Conservation (phyloP, 352 stramenopile genomes). For the Phytophthora ohioensis region DNA sequence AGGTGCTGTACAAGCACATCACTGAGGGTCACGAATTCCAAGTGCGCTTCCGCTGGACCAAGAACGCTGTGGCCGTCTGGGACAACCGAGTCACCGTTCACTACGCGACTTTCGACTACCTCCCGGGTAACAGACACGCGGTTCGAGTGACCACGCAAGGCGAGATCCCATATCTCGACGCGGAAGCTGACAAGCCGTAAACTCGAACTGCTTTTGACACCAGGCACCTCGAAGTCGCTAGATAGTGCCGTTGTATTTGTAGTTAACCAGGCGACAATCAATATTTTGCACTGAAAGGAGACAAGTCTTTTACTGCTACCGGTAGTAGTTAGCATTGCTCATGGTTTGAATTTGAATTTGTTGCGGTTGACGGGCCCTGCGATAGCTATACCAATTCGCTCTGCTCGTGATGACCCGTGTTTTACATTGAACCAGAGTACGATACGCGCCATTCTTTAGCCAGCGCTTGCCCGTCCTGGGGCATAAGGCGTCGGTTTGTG, state of each 20-base stretch:
- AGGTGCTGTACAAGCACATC: constrained; percentile 32
- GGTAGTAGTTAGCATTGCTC: too few relatives aligned
- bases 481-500: too few relatives aligned
- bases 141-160: constrained; percentile 30
- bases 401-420: too few relatives aligned
- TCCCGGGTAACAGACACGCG: constrained; percentile 25
- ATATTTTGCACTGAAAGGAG: neutral
- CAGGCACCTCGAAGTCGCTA: neutral
- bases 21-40: constrained; percentile 27
- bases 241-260: constrained; percentile 15
- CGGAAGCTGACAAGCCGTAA: constrained; percentile 6
- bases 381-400: too few relatives aligned
- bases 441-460: too few relatives aligned
- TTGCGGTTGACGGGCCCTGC: too few relatives aligned
- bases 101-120: constrained; percentile 31
- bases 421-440: too few relatives aligned
- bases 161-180: constrained; percentile 24
- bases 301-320: too few relatives aligned
- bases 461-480: too few relatives aligned
- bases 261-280: constrained; percentile 3
- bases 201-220: neutral
- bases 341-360: too few relatives aligned
- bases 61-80: constrained; percentile 27
- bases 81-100: constrained; percentile 27
- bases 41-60: constrained; percentile 27